Conservation (phyloP, 345 rosid species). For the Isatis tinctoria region DNA sequence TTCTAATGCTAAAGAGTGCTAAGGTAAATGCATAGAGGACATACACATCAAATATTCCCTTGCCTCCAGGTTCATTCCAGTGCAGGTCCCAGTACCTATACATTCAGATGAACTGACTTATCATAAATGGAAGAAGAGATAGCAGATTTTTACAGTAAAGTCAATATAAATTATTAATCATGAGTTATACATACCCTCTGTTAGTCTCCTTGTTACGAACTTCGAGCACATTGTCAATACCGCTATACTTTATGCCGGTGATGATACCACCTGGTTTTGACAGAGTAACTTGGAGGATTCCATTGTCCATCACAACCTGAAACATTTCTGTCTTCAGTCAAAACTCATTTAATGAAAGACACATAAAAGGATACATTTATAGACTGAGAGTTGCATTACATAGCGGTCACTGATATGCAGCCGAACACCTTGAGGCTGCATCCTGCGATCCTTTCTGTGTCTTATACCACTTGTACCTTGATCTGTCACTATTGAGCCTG, state of each 20-base stretch:
- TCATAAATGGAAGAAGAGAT: neutral
- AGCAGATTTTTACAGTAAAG: neutral
- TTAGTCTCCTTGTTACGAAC: slow-evolving; percentile 67
- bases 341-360: neutral
- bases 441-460: slow-evolving; percentile 23
- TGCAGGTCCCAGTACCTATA: slow-evolving; percentile 81
- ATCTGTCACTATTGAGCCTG: slow-evolving; percentile 28
- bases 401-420: slow-evolving; percentile 52
- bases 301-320: slow-evolving; percentile 75
- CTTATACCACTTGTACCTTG: slow-evolving; percentile 28
- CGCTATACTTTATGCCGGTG: slow-evolving; percentile 52
- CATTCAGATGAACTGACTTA: neutral
- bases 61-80: slow-evolving; percentile 73
- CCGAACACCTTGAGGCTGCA: slow-evolving; percentile 46
- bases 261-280: slow-evolving; percentile 73
- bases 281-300: slow-evolving; percentile 58
- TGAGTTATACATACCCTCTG: slow-evolving; percentile 58
- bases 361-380: neutral
- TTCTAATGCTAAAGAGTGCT: neutral
- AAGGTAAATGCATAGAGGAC: slow-evolving; percentile 21
- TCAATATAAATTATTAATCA: neutral
- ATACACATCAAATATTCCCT: slow-evolving; percentile 89
- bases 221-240: slow-evolving; percentile 74
- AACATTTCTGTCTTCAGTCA: slow-evolving; percentile 2
- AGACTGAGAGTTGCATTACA: slow-evolving; percentile 32